Evolutionary conservation across 805 yeast genomes (phyloP).

Genomic region (Metschnikowia kofuensis): DNA sequence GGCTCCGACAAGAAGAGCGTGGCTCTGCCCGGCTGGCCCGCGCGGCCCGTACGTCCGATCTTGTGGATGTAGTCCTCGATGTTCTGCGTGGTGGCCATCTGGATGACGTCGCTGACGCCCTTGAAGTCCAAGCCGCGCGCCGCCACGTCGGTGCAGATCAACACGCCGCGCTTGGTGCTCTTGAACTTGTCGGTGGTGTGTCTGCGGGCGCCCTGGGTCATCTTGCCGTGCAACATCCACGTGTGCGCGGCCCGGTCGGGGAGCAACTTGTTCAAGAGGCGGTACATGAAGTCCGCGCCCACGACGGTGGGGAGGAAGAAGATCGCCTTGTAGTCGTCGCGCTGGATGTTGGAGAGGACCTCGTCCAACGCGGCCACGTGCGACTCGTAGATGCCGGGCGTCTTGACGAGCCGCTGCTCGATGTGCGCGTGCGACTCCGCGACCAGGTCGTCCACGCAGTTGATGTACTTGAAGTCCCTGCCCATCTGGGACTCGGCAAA

Average conservation of each 20-base stretch:
- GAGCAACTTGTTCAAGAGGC: slow-evolving; percentile 28
- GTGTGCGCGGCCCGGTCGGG: slow-evolving; percentile 5
- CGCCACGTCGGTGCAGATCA: slow-evolving; percentile 88
- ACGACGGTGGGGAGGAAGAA: slow-evolving; percentile 78
- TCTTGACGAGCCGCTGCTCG: slow-evolving; percentile 58
- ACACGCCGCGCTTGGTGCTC: slow-evolving; percentile 43
- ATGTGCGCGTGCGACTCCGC: slow-evolving; percentile 77
- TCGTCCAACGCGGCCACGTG: slow-evolving; percentile 56
- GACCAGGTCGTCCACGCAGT: slow-evolving; percentile 71
- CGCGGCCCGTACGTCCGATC: slow-evolving; percentile 95
- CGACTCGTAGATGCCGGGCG: slow-evolving; percentile 55
- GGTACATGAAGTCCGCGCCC: slow-evolving; percentile 57
- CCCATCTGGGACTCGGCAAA: slow-evolving; percentile 64
- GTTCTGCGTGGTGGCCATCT: slow-evolving; percentile 73
- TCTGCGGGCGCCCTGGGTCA: slow-evolving; percentile 68
- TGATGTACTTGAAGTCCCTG: slow-evolving; percentile 53
- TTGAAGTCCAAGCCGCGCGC: slow-evolving; percentile 98
- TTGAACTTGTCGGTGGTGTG: slow-evolving; percentile 55
- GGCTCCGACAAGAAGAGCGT: slow-evolving; percentile 52
- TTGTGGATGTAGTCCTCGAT: slow-evolving; percentile 85
- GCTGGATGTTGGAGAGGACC: slow-evolving; percentile 33
- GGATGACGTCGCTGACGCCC: slow-evolving; percentile 79
- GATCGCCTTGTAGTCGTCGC: slow-evolving; percentile 64
- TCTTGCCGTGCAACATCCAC: slow-evolving; percentile 63
- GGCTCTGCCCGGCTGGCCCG: slow-evolving; percentile 77